Conservation (phyloP, 2,329 filamentous ascomycete species). For the Aspergillus luchuensis region DNA sequence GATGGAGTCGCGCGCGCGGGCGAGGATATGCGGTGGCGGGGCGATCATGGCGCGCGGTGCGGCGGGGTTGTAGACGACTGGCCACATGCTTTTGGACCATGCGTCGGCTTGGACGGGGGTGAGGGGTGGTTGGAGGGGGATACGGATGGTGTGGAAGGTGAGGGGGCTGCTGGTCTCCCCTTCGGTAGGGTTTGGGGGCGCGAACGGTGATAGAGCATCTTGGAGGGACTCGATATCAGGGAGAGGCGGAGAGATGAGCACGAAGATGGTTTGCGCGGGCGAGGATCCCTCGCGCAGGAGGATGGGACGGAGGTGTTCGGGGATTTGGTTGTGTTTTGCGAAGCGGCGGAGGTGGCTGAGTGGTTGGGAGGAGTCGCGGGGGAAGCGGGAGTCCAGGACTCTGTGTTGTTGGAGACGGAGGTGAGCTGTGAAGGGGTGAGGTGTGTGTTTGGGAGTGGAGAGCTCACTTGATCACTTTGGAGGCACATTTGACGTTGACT, state of each 20-base stretch:
- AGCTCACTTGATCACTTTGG: conserved; percentile 47
- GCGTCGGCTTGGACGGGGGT: conserved; percentile 42
- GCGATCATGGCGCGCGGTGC: conserved; percentile 46
- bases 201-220: conserved; percentile 42
- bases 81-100: conserved; percentile 48
- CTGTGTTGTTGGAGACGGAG: conserved; percentile 24
- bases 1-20: conserved; percentile 37
- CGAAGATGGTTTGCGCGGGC: conserved; percentile 40
- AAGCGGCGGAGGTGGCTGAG: conserved; percentile 47
- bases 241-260: conserved; percentile 45
- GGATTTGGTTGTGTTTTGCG: conserved; percentile 39
- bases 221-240: conserved; percentile 39
- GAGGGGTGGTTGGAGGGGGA: conserved; percentile 46
- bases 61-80: conserved; percentile 48
- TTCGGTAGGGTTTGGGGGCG: conserved; percentile 18
- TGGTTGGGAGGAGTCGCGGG: conserved; percentile 35
- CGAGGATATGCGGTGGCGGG: conserved; percentile 44
- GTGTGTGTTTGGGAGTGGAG: not conserved
- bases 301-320: conserved; percentile 29
- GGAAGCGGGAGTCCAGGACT: conserved; percentile 41
- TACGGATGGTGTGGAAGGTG: conserved; percentile 33
- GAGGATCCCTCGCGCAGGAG: conserved; percentile 22
- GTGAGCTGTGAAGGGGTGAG: not conserved
- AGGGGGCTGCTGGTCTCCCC: conserved; percentile 17
- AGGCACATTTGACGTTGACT: conserved; percentile 47